phyloP scores from a whole-genome alignment of 805 yeast species.

The Zygosaccharomyces lentus region DNA sequence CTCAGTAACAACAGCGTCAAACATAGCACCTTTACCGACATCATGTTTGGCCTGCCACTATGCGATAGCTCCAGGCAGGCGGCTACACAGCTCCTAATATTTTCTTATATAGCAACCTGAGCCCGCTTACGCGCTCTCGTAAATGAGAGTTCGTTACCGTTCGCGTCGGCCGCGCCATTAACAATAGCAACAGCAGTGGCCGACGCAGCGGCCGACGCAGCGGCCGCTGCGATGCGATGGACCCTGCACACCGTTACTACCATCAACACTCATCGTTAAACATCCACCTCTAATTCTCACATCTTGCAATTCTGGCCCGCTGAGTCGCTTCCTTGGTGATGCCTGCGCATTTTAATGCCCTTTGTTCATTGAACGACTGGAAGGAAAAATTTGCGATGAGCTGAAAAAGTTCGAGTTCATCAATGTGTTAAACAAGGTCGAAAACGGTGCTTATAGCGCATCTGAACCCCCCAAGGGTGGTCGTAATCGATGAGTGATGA shows the following conservation, averaged over 20 bases:
- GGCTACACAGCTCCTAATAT: not conserved
- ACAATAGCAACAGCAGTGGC: not conserved
- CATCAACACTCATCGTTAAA: not conserved
- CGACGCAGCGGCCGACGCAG: too few relatives aligned
- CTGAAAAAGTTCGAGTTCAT: conserved; percentile 1
- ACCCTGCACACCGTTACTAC: not conserved
- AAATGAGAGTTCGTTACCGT: not conserved
- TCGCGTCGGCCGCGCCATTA: not conserved
- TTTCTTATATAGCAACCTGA: not conserved
- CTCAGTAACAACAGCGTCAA: not conserved
- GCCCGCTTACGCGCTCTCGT: not conserved
- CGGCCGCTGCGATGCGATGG: conserved; percentile 6
- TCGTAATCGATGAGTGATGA: conserved; percentile 47
- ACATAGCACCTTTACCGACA: not conserved
- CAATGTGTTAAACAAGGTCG: not conserved
- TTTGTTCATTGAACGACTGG: not conserved
- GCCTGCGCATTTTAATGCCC: not conserved
- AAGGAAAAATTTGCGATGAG: conserved; percentile 3
- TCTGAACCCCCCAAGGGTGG: conserved; percentile 25
- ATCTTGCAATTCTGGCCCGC: not conserved
- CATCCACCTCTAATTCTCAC: not conserved
- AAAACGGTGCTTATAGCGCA: conserved; percentile 40
- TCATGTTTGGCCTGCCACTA: conserved; percentile 2
- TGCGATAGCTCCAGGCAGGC: not conserved
- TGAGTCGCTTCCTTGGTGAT: not conserved